Conservation (phyloP, 2,329 filamentous ascomycete genomes). For the Diplodia scrobiculata region DNA sequence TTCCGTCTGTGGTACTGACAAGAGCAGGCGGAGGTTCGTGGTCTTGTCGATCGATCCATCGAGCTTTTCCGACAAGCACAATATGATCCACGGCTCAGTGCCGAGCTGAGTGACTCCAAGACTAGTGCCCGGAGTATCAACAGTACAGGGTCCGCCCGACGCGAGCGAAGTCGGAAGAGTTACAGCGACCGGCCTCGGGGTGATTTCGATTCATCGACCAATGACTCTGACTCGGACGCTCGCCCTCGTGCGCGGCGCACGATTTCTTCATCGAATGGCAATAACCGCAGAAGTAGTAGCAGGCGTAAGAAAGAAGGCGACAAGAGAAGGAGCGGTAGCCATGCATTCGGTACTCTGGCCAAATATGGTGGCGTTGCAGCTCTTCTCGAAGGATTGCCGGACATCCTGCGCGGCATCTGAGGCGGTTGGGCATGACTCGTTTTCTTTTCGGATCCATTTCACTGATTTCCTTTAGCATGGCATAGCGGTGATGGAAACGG, state of each 20-base stretch:
- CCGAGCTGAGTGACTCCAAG: conserved; percentile 10
- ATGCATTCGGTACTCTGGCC: conserved; percentile 40
- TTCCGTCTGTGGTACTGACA: background rate
- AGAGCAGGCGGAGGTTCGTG: conserved; percentile 37
- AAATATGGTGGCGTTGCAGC: conserved; percentile 45
- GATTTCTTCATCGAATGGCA: background rate
- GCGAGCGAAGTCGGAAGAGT: background rate
- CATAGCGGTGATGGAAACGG: background rate
- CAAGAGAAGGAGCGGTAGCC: conserved; percentile 11
- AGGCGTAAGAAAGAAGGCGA: conserved; percentile 28
- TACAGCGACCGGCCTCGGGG: conserved; percentile 8
- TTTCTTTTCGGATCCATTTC: background rate
- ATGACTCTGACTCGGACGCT: conserved; percentile 16
- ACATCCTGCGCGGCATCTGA: conserved; percentile 24
- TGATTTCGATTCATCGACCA: conserved; percentile 7
- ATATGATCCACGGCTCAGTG: conserved; percentile 29
- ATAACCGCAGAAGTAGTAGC: conserved; percentile 29
- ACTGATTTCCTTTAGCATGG: background rate
- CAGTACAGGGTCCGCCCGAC: background rate
- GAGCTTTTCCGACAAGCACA: conserved; percentile 41
- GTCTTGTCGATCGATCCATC: conserved; percentile 45
- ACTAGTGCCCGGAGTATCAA: conserved; percentile 7
- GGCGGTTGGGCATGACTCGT: background rate
- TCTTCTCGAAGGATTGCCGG: conserved; percentile 39
- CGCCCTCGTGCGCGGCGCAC: conserved; percentile 7